These are phyloP conservation scores for Globisporangium canariense DNA, from an alignment of 352 stramenopile genomes.

Conservation along the genomic window DNA sequence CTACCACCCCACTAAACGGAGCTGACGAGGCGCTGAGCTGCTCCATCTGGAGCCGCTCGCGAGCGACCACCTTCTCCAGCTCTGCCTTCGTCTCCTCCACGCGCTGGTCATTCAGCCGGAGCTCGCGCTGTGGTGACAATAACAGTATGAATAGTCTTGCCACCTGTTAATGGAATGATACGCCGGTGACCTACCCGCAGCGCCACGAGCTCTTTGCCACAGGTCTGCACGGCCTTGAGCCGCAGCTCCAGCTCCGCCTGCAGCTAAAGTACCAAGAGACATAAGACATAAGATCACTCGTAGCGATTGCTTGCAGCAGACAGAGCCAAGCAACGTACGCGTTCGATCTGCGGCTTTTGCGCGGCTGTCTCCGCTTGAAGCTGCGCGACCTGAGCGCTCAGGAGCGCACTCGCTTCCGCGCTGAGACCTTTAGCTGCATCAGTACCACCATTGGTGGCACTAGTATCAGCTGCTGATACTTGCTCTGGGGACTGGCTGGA, in stretches of 20 bases:
- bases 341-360: slow-evolving; percentile 45
- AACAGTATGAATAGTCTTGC: neutral
- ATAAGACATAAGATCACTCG: neutral
- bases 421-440: neutral
- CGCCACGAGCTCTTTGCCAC: slow-evolving; percentile 56
- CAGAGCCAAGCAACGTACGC: slow-evolving; percentile 20
- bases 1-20: slow-evolving; percentile 12
- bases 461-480: neutral
- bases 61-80: slow-evolving; percentile 27
- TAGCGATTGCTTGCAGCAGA: slow-evolving; percentile 6
- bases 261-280: slow-evolving; percentile 31
- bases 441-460: neutral
- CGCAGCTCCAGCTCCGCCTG: slow-evolving; percentile 54
- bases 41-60: slow-evolving; percentile 36
- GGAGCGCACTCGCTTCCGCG: slow-evolving; percentile 15
- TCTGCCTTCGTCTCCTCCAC: slow-evolving; percentile 34
- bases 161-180: neutral
- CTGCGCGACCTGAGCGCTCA: slow-evolving; percentile 41
- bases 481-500: neutral
- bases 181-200: slow-evolving; percentile 33
- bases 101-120: slow-evolving; percentile 42
- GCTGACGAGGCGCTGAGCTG: slow-evolving; percentile 23
- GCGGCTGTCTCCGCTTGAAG: slow-evolving; percentile 45
- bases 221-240: slow-evolving; percentile 51
- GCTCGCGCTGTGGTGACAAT: slow-evolving; percentile 30